A percentile compares a stretch with the other conserved stretches of the same genome.
Conservation (phyloP, 2,329 filamentous ascomycete species). For the Zymoseptoria brevis region DNA sequence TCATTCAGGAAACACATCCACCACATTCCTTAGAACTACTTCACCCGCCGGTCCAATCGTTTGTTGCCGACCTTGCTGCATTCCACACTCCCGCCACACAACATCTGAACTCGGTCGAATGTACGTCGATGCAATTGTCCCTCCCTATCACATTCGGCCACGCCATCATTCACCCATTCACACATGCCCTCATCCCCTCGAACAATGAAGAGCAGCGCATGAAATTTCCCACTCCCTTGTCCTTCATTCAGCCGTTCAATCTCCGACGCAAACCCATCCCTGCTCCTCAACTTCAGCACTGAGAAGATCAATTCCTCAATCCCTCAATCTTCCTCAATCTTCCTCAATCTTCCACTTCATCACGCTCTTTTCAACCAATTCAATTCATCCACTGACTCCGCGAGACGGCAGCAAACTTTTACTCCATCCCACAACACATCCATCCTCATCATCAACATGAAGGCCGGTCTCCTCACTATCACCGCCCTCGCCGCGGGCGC, state of each 20-base stretch:
- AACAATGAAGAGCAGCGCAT: background rate
- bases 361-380: background rate
- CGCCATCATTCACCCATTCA: background rate
- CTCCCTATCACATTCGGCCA: background rate
- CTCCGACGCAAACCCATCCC: background rate
- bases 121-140: slow-evolving; percentile 5
- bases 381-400: slow-evolving; percentile 12
- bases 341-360: background rate
- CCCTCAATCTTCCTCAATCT: background rate
- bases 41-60: slow-evolving; percentile 2
- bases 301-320: no score
- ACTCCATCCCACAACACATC: background rate
- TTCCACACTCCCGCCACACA: slow-evolving; percentile 6
- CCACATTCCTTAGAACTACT: slow-evolving; percentile 11
- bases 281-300: background rate
- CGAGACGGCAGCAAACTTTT: slow-evolving; percentile 15
- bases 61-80: slow-evolving; percentile 5
- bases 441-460: slow-evolving; percentile 22
- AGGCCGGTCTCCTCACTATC: slow-evolving; percentile 24
- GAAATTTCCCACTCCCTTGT: background rate
- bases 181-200: background rate
- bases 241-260: background rate
- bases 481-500: slow-evolving; percentile 20
- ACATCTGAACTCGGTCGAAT: slow-evolving; percentile 3
- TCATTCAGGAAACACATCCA: slow-evolving; percentile 1